Conservation (phyloP, 768 basidiomycete species). For the Tricholoma matsutake region DNA sequence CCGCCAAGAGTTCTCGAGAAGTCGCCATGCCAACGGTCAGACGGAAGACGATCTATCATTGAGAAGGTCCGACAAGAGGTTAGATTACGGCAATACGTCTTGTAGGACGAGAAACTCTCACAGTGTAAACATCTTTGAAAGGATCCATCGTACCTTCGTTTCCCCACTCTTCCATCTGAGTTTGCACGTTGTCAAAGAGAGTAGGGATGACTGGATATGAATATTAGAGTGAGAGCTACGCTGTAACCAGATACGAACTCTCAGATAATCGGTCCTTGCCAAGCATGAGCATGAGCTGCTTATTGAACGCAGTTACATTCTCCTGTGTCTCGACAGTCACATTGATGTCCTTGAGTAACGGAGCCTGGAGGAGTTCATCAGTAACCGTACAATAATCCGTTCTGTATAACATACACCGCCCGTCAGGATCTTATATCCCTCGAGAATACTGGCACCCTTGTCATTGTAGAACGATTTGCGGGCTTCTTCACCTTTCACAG, state of each 20-base stretch:
- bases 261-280: slow-evolving; percentile 12
- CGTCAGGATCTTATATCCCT: slow-evolving; percentile 35
- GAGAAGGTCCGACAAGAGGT: neutral
- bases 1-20: slow-evolving; percentile 24
- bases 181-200: slow-evolving; percentile 22
- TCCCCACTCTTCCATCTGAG: slow-evolving; percentile 21
- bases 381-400: neutral
- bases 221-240: neutral
- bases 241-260: neutral
- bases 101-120: slow-evolving; percentile 5
- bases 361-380: slow-evolving; percentile 10
- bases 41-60: slow-evolving; percentile 24
- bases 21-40: slow-evolving; percentile 30
- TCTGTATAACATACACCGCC: slow-evolving; percentile 20
- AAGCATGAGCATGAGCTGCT: slow-evolving; percentile 10
- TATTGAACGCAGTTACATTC: slow-evolving; percentile 21
- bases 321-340: slow-evolving; percentile 7
- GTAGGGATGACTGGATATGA: slow-evolving; percentile 16
- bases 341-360: slow-evolving; percentile 24
- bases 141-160: slow-evolving; percentile 21
- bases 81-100: neutral
- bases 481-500: slow-evolving; percentile 29
- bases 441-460: slow-evolving; percentile 24
- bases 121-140: slow-evolving; percentile 23
- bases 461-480: slow-evolving; percentile 30